Evolutionary conservation across 2,329 filamentous ascomycete genomes (phyloP), one percentile per base, ranked within the genome.

Genomic region (Shiraia bambusicola): DNA sequence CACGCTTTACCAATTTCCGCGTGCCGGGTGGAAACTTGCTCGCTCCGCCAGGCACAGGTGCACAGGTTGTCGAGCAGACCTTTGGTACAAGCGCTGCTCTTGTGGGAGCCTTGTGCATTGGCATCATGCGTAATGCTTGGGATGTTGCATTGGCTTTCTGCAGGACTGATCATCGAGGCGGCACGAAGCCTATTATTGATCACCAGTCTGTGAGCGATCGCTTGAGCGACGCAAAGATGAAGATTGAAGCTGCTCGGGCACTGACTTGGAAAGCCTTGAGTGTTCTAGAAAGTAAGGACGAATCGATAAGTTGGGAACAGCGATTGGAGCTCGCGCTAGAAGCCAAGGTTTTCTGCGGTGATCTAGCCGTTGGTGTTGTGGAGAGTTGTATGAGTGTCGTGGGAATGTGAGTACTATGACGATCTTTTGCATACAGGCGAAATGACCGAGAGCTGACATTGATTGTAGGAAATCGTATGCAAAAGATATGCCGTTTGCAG

Each of bases 101-200:
- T 0, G 77, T 80, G 0, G 77, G 76, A 2, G 77, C 77, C 2
- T 80, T 81, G 73, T 69, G 69, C 8, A 74, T 77, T 0, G 76
- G 76, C 2, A 63, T 81, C 28, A 78, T 79, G 75, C 70, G 78
- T 0, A 71, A 73, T 0, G 71, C 73, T 0, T 81, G 81, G 47
- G 76, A 79, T 11, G 70, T 70, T 0, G 76, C 76, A 2, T 59
- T 81, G 1, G 49, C 53, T 1, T 81, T 79, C 46, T 75, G 75
- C 2, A 77, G 75, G 50, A 37, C 38, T 0, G 71, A 80, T n/a
- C 50, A 59, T 2, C 64, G 77, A 1, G 67, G 74, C 12, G 77
- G 77, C 2, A 69, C 61, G 1, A 65, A 70, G 19, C 63, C 69
- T 0, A 65, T 81, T 28, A 55, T 79, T 6, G 61, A 75, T 43